phyloP scores from a whole-genome alignment of 108 stramenopile genomes.

The Epithemia pelagica region DNA sequence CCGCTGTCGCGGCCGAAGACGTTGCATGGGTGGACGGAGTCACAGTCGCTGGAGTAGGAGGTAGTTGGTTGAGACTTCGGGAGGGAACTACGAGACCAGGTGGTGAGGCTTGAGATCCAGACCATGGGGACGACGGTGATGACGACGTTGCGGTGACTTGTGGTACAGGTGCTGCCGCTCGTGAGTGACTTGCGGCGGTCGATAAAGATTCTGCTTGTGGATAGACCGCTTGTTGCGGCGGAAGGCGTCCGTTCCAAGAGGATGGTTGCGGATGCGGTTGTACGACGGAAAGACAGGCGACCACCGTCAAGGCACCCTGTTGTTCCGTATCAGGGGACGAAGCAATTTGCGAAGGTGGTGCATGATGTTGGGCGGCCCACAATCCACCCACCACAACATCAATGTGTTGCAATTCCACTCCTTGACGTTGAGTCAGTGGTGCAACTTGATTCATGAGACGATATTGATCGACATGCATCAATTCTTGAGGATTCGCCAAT shows the following conservation, averaged over 20 bases:
- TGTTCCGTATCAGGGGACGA: not conserved
- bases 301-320: not conserved
- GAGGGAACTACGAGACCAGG: not conserved
- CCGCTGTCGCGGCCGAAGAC: not conserved
- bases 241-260: not conserved
- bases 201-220: not conserved
- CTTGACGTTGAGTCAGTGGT: slow-evolving; percentile 4
- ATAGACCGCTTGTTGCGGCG: not conserved
- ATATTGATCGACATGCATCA: slow-evolving; percentile 25
- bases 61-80: not conserved
- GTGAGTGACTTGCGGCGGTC: not conserved
- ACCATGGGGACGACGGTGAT: not conserved
- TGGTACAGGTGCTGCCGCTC: too few species aligned
- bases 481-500: slow-evolving; percentile 3
- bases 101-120: too few species aligned
- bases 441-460: slow-evolving; percentile 18
- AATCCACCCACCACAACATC: slow-evolving; percentile 32
- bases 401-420: slow-evolving; percentile 16
- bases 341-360: not conserved
- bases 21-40: not conserved
- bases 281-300: not conserved
- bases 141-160: not conserved
- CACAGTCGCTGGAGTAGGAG: not conserved
- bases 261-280: not conserved
- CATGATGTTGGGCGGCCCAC: not conserved